A percentile compares a stretch with the other conserved stretches of the same genome.
Conservation (phyloP, 331 rosid species). For the Quercus tomentella region DNA sequence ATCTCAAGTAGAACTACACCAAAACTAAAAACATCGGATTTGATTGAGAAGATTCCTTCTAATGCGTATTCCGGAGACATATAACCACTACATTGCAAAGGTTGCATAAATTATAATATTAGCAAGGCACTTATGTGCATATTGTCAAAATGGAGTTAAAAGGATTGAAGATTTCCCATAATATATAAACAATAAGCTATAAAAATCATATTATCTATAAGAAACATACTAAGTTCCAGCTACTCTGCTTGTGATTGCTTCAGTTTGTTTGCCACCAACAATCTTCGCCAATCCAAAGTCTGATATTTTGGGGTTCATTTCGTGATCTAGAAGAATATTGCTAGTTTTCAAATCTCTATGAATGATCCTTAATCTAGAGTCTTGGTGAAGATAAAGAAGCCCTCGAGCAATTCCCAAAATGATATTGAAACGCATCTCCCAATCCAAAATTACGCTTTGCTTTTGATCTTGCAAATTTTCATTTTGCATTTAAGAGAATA, state of each 20-base stretch:
- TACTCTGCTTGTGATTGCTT: constrained; percentile 36
- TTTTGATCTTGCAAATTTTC: constrained; percentile 25
- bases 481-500: background rate
- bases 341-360: constrained; percentile 53
- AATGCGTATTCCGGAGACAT: constrained; percentile 55
- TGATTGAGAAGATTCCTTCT: constrained; percentile 40
- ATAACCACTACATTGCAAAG: constrained; percentile 30
- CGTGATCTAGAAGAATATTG: constrained; percentile 46
- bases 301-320: constrained; percentile 60
- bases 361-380: constrained; percentile 48
- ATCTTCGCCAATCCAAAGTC: constrained; percentile 61
- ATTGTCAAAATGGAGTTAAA: background rate
- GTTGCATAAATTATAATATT: background rate
- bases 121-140: background rate
- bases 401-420: constrained; percentile 44
- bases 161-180: background rate
- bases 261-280: constrained; percentile 46
- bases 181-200: background rate
- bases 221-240: constrained; percentile 57
- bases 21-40: constrained; percentile 53
- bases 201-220: background rate
- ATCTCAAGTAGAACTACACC: constrained; percentile 55
- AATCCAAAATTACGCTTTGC: constrained; percentile 15
- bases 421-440: constrained; percentile 50
- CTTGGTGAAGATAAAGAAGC: constrained; percentile 56